Base-by-base conservation (phyloP, 768 basidiomycete genomes). In the Lentinus tigrinus region DNA sequence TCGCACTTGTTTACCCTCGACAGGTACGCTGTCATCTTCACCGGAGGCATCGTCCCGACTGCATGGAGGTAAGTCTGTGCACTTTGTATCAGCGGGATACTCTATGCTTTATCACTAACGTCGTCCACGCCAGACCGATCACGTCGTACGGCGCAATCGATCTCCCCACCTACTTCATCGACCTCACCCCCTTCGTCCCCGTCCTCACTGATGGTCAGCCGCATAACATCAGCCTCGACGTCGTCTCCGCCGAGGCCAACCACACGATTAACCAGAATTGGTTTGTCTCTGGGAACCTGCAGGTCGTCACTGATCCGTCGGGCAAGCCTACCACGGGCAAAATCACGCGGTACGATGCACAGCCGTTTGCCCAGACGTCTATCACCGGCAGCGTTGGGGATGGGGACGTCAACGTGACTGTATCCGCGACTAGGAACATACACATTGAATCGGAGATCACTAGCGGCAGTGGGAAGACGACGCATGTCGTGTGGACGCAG, bases 161-260 rank as follows among this genome's bases (percentile, higher is more conserved):
- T 64, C 77, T 89, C 13, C 90, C 91, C 1, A 89, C 85, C 1
- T 92, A 91, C 69, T 85, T 85, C 69, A 62, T 92, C 19, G 91
- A 92, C 69, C 70, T 91, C 52, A 91, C 90, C 8, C 88, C 90
- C 1, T 92, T 92, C 68, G 79, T 87, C 0, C 88, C 88, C 6
- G 65, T 85, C 19, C 77, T 93, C 36, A 78, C 84, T 0, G 88
- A 89, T 56, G 85, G 85, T 3, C 69, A 80, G n/a, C 75, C 84
- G 21, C 92, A 92, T 69, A 85, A 76, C 46, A 79, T 93, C 66
- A 81, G 85, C 52, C 76, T 94, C 42, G 85, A 93, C 65, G 85
- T 93, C 42, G 81, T 77, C 21, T 90, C 90, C 4, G 84, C 85
- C 17, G 87, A 93, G 69, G 63, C 69, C 7, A 77, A 86, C 64